phyloP scores from a whole-genome alignment of 1,284 basidiomycete genomes.

The Cutaneotrichosporon sp. region DNA sequence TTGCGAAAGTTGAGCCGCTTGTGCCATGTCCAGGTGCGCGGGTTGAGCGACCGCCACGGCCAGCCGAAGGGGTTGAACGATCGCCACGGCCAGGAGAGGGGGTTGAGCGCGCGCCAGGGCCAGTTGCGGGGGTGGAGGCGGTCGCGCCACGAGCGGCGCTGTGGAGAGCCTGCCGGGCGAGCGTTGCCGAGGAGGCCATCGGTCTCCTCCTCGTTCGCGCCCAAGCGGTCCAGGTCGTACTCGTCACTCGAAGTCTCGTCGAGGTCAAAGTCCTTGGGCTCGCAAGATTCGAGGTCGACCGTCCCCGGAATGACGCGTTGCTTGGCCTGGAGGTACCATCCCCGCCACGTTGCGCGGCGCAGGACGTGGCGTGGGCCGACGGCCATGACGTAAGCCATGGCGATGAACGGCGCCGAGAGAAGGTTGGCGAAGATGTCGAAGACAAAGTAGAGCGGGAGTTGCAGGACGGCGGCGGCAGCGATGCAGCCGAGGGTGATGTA shows the following conservation, averaged over 20 bases:
- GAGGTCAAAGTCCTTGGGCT: constrained; percentile 9
- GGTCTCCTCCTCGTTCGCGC: not conserved
- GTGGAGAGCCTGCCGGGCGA: not conserved
- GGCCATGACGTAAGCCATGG: not conserved
- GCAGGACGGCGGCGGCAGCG: not conserved
- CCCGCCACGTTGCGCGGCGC: not conserved
- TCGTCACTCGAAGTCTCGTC: constrained; percentile 7
- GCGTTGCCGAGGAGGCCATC: not conserved
- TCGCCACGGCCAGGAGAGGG: not conserved
- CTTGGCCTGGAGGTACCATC: not conserved
- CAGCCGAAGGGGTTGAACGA: not conserved
- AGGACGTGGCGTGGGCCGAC: not conserved
- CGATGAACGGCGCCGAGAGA: not conserved
- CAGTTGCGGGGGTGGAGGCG: not conserved
- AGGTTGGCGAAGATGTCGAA: constrained; percentile 1
- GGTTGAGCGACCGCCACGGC: not conserved
- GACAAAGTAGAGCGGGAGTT: not conserved
- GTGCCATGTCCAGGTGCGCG: not conserved
- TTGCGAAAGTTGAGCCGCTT: not conserved
- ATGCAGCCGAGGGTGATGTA: constrained; percentile 3
- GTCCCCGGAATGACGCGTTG: not conserved
- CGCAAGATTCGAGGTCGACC: not conserved
- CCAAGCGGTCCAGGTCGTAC: not conserved
- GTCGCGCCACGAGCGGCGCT: not conserved
- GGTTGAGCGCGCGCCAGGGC: not conserved